These are phyloP conservation scores for Podaxis sp. DNA, from an alignment of 768 basidiomycete genomes.

Conservation along the genomic window DNA sequence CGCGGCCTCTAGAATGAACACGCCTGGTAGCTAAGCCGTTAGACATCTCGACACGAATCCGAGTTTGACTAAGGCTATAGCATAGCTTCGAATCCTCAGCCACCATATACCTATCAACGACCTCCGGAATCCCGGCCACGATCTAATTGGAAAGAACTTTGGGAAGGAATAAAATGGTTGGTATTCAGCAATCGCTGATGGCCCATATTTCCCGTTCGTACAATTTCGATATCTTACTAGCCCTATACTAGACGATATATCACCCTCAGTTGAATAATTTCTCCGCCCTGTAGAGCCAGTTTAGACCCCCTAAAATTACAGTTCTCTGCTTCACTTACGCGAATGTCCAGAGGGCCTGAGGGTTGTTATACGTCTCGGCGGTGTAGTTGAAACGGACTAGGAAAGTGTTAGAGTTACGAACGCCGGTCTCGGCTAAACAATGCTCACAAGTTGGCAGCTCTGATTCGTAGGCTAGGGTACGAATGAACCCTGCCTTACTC, in stretches of 20 bases:
- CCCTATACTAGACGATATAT: background rate
- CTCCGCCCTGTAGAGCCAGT: background rate
- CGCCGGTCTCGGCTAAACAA: background rate
- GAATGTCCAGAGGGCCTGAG: slow-evolving; percentile 58
- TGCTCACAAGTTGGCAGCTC: slow-evolving; percentile 36
- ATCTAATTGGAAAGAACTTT: slow-evolving; percentile 28
- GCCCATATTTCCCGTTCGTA: slow-evolving; percentile 35
- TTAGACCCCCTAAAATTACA: background rate
- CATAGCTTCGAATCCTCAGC: slow-evolving; percentile 9
- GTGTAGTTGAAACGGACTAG: slow-evolving; percentile 64
- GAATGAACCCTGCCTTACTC: background rate
- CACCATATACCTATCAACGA: slow-evolving; percentile 9
- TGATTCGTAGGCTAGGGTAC: slow-evolving; percentile 38
- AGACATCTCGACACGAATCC: slow-evolving; percentile 2
- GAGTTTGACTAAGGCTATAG: slow-evolving; percentile 2
- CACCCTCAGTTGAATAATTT: background rate
- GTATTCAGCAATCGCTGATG: slow-evolving; percentile 46
- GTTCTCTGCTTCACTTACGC: slow-evolving; percentile 37
- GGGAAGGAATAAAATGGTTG: slow-evolving; percentile 50
- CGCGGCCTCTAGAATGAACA: slow-evolving; percentile 2
- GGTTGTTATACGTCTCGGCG: slow-evolving; percentile 61
- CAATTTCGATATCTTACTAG: slow-evolving; percentile 35
- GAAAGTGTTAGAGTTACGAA: background rate
- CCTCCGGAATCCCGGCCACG: slow-evolving; percentile 18
- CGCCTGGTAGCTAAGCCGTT: slow-evolving; percentile 14